Evolutionary conservation across 2,329 filamentous ascomycete genomes (phyloP), one percentile per base, ranked within the genome.

Genomic region (Huntiella abstrusa): DNA sequence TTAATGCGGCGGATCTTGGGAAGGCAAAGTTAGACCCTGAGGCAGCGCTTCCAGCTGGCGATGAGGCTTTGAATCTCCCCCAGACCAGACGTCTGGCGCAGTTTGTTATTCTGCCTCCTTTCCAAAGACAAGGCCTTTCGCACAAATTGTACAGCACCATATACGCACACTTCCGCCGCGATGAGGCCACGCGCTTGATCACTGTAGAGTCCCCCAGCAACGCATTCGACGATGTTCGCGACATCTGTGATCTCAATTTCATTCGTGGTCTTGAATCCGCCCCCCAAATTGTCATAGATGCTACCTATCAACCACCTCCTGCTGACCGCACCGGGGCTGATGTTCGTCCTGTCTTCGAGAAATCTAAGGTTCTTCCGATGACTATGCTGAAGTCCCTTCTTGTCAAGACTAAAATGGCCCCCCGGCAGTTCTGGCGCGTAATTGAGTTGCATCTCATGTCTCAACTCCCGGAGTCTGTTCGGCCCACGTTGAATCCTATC

Each of bases 141-240:
- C 72, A 77, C 8, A 70, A 75, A 37, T 74, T 98, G 35, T 98
- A 96, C 66, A 75, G 77, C 50, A 70, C 77, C 42, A 83, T 96
- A 53, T 88, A 85, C 56, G 63, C 71, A 5, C 64, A 77, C 53
- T 81, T 83, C 52, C 69, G 81, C 49, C 67, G 73, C 33, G 73
- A 81, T 48, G 60, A 72, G 0, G 77, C 79, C 50, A 80, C 86
- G 5, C 69, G 76, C 46, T 88, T 96, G 58, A 73, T 98, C 55
- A 92, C 87, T 0, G 79, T 98, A 4, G 91, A 98, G 62, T 88
- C 96, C 51, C 92, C 91, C 0, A 96, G 83, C 56, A 83, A 88
- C 57, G 75, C 72, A 1, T 92, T 92, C 54, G 83, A 91, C 56
- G 75, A 84, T 49, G 66, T 92, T 55, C 74, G 84, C 53, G 83